These are phyloP conservation scores for Penicillium argentinense DNA, from an alignment of 495 filamentous ascomycete genomes.

Conservation along the genomic window DNA sequence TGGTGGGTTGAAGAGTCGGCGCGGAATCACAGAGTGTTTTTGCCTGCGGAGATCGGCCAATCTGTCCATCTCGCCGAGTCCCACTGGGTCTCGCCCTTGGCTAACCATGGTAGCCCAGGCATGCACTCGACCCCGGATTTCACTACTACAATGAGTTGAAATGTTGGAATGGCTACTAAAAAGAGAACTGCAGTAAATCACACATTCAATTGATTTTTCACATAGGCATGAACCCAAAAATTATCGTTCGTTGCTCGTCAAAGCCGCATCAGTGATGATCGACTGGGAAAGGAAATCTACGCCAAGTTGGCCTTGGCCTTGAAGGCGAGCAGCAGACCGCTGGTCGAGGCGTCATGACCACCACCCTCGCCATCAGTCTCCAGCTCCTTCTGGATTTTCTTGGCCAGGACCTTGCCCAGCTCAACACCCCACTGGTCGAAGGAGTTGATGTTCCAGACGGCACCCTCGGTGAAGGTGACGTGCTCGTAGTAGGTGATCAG, in stretches of 20 bases:
- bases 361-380: conserved; percentile 68
- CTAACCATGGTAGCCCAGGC: too few relatives aligned
- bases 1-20: conserved; percentile 6
- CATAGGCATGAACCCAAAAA: conserved; percentile 5
- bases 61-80: too few relatives aligned
- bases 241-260: conserved; percentile 33
- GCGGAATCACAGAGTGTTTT: conserved; percentile 18
- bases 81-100: too few relatives aligned
- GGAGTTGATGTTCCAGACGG: conserved; percentile 98
- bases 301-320: conserved; percentile 62
- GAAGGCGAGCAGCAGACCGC: conserved; percentile 84
- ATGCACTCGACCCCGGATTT: neutral
- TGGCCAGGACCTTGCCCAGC: conserved; percentile 92
- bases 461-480: conserved; percentile 95
- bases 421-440: conserved; percentile 99
- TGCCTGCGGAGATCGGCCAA: neutral
- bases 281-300: conserved; percentile 19
- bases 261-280: conserved; percentile 15
- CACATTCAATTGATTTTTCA: neutral
- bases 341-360: conserved; percentile 83
- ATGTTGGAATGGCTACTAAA: neutral
- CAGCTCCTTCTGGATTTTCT: conserved; percentile 79
- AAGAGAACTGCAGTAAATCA: neutral
- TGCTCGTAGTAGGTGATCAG: conserved; percentile 99
- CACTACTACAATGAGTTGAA: neutral